Base-by-base conservation (phyloP, 495 filamentous ascomycete species). In the Hypoxylon lienhwacheense region DNA sequence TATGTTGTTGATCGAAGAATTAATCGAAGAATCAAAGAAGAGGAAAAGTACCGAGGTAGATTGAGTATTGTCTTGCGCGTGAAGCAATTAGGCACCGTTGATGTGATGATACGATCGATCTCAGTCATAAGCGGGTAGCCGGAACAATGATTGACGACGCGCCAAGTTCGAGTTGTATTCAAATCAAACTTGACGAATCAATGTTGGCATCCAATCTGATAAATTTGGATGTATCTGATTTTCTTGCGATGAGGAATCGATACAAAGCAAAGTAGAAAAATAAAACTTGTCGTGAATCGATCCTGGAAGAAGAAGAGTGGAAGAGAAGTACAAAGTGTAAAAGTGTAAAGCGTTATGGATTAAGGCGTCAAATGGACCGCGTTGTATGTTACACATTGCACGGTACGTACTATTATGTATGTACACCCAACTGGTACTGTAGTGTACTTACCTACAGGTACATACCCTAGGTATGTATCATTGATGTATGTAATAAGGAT, bases 321-420 rank as follows among this genome's bases (percentile, higher is more conserved):
- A 7, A 33, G 5, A 10, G 7, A n/a, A 14, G n/a, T 33, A 33
- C 4, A 33, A 7, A 45, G 7, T 17, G n/a, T 10, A 14, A 8
- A 21, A 43, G n/a, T 14, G 29, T 20, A 41, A 41, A 31, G 43
- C n/a, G n/a, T n/a, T n/a, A n/a, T n/a, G 12, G 21, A 48, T 35
- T 59, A 53, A 53, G 49, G 56, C 56, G 56, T 45, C 49, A 54
- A 49, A 26, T 26, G 24, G 24, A 49, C 54, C 56, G 48, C 56
- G 50, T 60, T 54, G 56, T 54, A 54, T 47, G 35, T 49, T 34
- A 42, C 43, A 19, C 24, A 42, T 48, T 33, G 48, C 48, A 59
- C 48, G 48, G 47, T 31, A 37, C 4, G 15, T 35, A 29, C 34
- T 43, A 43, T 53, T 31, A 37, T 3, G 15, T 35, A 29, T 41